Evolutionary conservation across 1,284 basidiomycete genomes (phyloP).

Genomic region (Garcileccinum viscosum): DNA sequence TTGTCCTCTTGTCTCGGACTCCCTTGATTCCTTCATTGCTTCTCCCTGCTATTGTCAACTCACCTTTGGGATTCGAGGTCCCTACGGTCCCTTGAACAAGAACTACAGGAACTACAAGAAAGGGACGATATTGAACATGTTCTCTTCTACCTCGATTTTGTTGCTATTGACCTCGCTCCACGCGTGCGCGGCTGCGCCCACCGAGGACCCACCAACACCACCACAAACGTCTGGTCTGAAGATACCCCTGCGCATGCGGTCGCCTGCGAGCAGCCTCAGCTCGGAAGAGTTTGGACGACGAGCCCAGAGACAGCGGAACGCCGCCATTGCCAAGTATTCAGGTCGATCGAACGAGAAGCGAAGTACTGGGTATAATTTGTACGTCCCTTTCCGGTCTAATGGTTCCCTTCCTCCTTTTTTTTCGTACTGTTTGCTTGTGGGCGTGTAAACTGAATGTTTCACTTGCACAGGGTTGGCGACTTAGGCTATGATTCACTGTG

Average conservation of each 20-base stretch:
- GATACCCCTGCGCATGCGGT: slow-evolving; percentile 27
- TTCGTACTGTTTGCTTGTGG: not conserved
- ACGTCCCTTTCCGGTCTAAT: slow-evolving; percentile 1
- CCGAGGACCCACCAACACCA: slow-evolving; percentile 11
- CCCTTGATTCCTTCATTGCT: not conserved
- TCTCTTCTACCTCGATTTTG: slow-evolving; percentile 16
- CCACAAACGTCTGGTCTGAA: slow-evolving; percentile 20
- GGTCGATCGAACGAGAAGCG: slow-evolving; percentile 23
- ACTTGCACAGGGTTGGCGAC: slow-evolving; percentile 29
- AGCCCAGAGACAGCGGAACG: slow-evolving; percentile 35
- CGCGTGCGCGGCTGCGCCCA: slow-evolving; percentile 14
- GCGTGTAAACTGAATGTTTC: slow-evolving; percentile 9
- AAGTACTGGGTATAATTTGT: slow-evolving; percentile 38
- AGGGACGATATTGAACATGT: slow-evolving; percentile 22
- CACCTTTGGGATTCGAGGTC: not conserved
- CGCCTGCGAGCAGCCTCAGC: slow-evolving; percentile 8
- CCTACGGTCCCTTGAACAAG: not conserved
- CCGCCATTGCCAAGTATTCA: slow-evolving; percentile 28
- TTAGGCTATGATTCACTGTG: slow-evolving; percentile 35
- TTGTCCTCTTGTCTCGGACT: too few species aligned
- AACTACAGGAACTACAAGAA: not conserved
- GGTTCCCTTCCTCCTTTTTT: not conserved
- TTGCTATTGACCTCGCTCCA: slow-evolving; percentile 20
- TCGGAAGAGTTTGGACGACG: slow-evolving; percentile 18
- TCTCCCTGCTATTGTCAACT: too few species aligned